Percentiles rank a stretch among this genome's conserved stretches.
Conservation (phyloP, 2,329 filamentous ascomycete genomes). For the Mollisiaceae sp. region DNA sequence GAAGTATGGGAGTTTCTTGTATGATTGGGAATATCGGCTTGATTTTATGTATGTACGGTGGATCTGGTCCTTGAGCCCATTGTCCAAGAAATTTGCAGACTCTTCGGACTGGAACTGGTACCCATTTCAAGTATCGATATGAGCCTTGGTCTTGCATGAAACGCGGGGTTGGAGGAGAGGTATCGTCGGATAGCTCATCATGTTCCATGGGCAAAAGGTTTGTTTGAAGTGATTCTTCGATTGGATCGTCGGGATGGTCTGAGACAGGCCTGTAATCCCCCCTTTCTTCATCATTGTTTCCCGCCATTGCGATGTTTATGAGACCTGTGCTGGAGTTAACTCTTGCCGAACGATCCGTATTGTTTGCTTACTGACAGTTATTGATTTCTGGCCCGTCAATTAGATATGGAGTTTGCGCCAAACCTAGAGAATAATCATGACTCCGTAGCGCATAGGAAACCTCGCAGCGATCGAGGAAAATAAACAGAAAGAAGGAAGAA, state of each 20-base stretch:
- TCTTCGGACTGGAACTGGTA: slow-evolving; percentile 61
- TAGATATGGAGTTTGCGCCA: not conserved
- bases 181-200: slow-evolving; percentile 52
- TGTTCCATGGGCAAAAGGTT: slow-evolving; percentile 41
- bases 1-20: slow-evolving; percentile 68
- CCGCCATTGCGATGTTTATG: slow-evolving; percentile 15
- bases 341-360: not conserved
- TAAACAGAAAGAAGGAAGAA: not conserved
- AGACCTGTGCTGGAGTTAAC: not conserved
- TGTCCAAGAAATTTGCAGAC: slow-evolving; percentile 47
- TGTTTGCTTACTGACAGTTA: not conserved
- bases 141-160: slow-evolving; percentile 62
- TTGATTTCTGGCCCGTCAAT: not conserved
- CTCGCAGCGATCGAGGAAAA: not conserved
- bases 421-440: not conserved
- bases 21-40: slow-evolving; percentile 66
- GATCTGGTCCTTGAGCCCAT: slow-evolving; percentile 63
- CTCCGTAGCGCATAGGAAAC: not conserved
- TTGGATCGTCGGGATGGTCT: slow-evolving; percentile 41
- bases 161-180: slow-evolving; percentile 57
- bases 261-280: slow-evolving; percentile 27
- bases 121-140: slow-evolving; percentile 57
- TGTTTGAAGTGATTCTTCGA: slow-evolving; percentile 36
- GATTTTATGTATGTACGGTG: slow-evolving; percentile 57
- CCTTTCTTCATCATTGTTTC: slow-evolving; percentile 32